These are phyloP conservation scores for Gracilaria vermiculophylla DNA, from an alignment of 23 red algal genomes.

Conservation along the genomic window DNA sequence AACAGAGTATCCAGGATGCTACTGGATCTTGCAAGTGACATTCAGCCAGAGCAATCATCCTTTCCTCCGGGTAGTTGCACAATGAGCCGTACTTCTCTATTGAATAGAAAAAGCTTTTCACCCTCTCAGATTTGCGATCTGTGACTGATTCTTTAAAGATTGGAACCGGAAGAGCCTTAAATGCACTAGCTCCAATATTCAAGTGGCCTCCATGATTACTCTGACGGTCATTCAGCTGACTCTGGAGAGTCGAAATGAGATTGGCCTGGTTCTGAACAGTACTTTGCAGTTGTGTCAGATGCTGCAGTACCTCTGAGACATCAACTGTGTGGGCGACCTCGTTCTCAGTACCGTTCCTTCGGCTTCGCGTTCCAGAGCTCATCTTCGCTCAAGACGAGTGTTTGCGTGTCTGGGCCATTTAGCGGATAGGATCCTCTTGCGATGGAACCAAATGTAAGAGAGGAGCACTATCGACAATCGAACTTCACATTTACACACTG, in stretches of 20 bases:
- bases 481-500: not conserved
- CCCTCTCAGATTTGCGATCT: not conserved
- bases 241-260: not conserved
- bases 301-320: not conserved
- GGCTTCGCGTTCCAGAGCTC: not conserved
- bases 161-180: conserved; percentile 30
- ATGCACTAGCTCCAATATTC: not conserved
- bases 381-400: not conserved
- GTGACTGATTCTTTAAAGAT: not conserved
- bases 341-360: not conserved
- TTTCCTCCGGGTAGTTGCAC: conserved; percentile 9
- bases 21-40: conserved; percentile 25
- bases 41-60: conserved; percentile 11
- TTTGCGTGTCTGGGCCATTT: no score
- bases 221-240: not conserved
- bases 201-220: not conserved
- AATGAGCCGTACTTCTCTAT: not conserved
- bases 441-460: not conserved
- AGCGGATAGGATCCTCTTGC: not conserved
- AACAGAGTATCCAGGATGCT: conserved; percentile 13
- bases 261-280: not conserved
- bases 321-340: not conserved
- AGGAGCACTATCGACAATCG: not conserved
- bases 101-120: conserved; percentile 14
- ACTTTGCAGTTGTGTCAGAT: not conserved